Percentiles rank a stretch among this genome's conserved stretches.
Evolutionary conservation across 2,329 filamentous ascomycete species (phyloP).

Genomic region (Arthrobotrys iridis): DNA sequence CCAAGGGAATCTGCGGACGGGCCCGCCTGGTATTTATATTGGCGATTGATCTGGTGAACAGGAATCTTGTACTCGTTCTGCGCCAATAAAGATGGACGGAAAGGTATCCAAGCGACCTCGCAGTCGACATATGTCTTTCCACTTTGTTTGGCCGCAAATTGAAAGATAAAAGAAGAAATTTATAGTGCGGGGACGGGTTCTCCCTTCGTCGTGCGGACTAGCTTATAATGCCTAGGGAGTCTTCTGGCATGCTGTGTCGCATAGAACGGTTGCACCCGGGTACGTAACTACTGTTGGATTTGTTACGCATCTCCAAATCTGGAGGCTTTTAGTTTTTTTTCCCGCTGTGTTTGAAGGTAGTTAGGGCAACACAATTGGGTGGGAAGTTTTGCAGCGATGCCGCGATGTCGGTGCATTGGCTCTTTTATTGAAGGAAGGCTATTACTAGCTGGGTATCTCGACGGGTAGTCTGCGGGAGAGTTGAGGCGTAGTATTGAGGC

Average conservation of each 20-base stretch:
- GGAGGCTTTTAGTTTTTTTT: slow-evolving; percentile 7
- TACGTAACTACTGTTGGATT: neutral
- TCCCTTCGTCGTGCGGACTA: neutral
- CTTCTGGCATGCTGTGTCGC: neutral
- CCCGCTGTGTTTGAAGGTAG: neutral
- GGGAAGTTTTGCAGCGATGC: neutral
- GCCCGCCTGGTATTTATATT: neutral
- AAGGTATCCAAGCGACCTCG: slow-evolving; percentile 19
- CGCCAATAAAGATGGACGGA: slow-evolving; percentile 4
- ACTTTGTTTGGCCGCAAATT: neutral
- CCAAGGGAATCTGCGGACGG: neutral
- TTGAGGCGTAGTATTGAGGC: too few relatives aligned
- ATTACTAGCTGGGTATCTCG: too few relatives aligned
- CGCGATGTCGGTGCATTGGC: neutral
- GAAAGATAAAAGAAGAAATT: neutral
- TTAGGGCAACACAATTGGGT: slow-evolving; percentile 9
- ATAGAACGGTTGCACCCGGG: neutral
- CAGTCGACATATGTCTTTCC: slow-evolving; percentile 28
- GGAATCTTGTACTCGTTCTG: neutral
- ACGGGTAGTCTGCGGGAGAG: too few relatives aligned
- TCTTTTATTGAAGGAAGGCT: too few relatives aligned
- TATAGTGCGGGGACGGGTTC: neutral
- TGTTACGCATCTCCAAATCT: neutral
- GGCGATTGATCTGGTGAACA: neutral
- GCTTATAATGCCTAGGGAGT: neutral